Base-by-base conservation (phyloP, 495 filamentous ascomycete genomes). In the Platismatia glauca region DNA sequence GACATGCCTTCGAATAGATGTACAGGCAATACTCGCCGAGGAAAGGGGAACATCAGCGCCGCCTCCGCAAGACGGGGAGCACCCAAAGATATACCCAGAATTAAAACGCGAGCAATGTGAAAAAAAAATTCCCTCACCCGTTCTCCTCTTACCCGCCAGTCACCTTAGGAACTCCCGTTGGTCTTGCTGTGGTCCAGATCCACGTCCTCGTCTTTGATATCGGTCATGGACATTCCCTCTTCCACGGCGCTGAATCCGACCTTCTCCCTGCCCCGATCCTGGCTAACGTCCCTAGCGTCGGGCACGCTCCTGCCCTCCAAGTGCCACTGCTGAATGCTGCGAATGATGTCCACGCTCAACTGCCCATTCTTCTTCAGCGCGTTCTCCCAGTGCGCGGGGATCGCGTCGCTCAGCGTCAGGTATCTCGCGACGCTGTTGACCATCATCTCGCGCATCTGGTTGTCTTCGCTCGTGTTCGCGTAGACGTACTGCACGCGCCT, bases 401-500 rank as follows among this genome's bases (percentile, higher is more conserved):
- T 79, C 8, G 64, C 69, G 12, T 71, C 71, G 18, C 70, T 71
- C 5, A 75, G 56, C 18, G 74, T 74, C 65, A 80, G 55, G 63
- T 74, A 70, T 2, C 77, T 58, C 41, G 78, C 78, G 3, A 79
- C 72, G 57, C 67, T 66, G 31, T 68, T 67, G 35, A 79, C 78
- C 64, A 80, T 71, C 73, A 80, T 70, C 57, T 73, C 68, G n/a
- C 78, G 75, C 78, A 80, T 75, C 55, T 72, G 67, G 24, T 70
- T 73, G n/a, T 75, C 75, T 16, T 71, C 63, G 48, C 73, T 70
- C 12, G 78, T 79, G 62, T 80, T 79, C 22, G 75, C 69, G 60
- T 79, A 80, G 52, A 80, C 70, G 59, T 79, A 80, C 64, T 80
- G 78, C 68, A 80, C 78, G 13, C 78, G 68, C n/a, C 78, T 66